Conservation (phyloP, 2,329 filamentous ascomycete species). For the Fusarium sp. region DNA sequence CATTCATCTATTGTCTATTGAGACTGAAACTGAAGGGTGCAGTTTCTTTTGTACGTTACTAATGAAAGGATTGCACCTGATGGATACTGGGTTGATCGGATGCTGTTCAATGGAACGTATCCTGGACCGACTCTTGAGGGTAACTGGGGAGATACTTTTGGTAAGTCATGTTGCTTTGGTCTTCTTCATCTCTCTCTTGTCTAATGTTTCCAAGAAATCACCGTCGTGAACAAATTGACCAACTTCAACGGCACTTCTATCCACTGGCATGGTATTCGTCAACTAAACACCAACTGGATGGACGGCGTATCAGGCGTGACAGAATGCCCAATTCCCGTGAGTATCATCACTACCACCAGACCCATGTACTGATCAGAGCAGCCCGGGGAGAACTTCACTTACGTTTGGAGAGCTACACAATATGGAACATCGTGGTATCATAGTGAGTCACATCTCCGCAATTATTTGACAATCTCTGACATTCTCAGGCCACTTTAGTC, state of each 20-base stretch:
- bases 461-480: rapidly evolving
- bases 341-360: rapidly evolving
- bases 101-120: neutral
- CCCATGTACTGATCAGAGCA: neutral
- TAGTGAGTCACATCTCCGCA: neutral
- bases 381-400: neutral
- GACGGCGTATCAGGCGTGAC: neutral
- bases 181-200: too few species aligned
- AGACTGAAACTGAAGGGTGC: rapidly evolving
- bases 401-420: neutral
- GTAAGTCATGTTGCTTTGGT: neutral
- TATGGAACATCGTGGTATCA: slow-evolving; percentile 4
- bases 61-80: neutral
- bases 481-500: neutral
- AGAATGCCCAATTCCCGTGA: neutral
- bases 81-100: neutral
- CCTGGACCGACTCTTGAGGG: neutral
- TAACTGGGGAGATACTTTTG: neutral
- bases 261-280: neutral
- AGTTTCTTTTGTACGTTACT: neutral
- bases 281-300: neutral
- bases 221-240: neutral
- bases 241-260: neutral
- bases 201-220: neutral
- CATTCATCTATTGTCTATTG: rapidly evolving